Evolutionary conservation across 768 basidiomycete species (phyloP), one percentile per base, ranked within the genome.

Genomic region (Pleurotus platypus): DNA sequence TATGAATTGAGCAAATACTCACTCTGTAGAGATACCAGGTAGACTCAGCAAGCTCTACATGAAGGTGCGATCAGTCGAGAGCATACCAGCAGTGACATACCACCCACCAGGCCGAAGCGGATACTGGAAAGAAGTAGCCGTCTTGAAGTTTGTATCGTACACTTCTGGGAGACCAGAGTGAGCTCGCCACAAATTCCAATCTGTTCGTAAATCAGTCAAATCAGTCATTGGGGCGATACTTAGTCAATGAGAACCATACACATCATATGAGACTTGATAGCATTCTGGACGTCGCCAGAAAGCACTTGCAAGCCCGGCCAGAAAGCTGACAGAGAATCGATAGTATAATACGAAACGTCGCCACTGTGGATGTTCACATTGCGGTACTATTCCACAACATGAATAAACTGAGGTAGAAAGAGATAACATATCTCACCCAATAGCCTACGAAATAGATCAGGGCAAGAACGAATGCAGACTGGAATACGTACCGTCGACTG

Each of bases 251-350:
- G 15, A 42, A 1, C 64, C 86, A 64, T 61, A 92, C 92, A 97
- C 48, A 87, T 81, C 64, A 96, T 71, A 72, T 98, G 96, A n/a
- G 90, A 80, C 64, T 92, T 92, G 63, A 97, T 91, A 15, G 95
- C 96, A 68, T 83, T 93, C 67, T 91, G 86, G 37, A 97, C 67
- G 73, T 97, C 91, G 16, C 90, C 91, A 3, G 86, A 85, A 11
- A 93, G 72, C 8, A 94, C 90, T 71, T 97, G 96, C 13, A 98
- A 76, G 18, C 95, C 97, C n/a, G 96, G 93, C 86, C 95, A 94
- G 69, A 98, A 99, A 1, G 97, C 94, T 2, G 94, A 92, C 13
- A 99, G 74, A 2, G 94, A 97, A 68, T 99, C 97, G n/a, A 96
- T 76, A n/a, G 86, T 89, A 46, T 78, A 73, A 65, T 87, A 91